A percentile compares a stretch with the other conserved stretches of the same genome.
Evolutionary conservation across 2,329 filamentous ascomycete species (phyloP).

Genomic region (Colletotrichum sp.): DNA sequence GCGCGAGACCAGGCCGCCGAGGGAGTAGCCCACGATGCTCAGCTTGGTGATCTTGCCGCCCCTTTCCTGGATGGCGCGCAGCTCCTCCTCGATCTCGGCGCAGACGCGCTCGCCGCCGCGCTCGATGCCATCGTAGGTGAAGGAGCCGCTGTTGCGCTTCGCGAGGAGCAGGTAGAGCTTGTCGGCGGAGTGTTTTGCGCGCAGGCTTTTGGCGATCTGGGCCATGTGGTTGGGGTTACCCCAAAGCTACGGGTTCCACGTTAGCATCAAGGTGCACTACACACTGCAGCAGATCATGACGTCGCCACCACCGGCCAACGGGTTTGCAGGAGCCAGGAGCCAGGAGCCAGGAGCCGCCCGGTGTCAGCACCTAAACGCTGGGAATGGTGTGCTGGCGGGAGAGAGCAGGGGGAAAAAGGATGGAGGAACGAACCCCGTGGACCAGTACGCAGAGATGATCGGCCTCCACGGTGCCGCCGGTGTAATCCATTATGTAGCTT

Average conservation of each 20-base stretch:
- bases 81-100: slow-evolving; percentile 69
- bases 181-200: slow-evolving; percentile 65
- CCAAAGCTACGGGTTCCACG: slow-evolving; percentile 64
- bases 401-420: background rate
- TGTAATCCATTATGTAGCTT: slow-evolving; percentile 47
- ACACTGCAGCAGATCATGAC: slow-evolving; percentile 21
- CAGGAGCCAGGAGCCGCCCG: background rate
- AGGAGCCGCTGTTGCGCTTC: slow-evolving; percentile 75
- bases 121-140: slow-evolving; percentile 75
- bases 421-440: slow-evolving; percentile 66
- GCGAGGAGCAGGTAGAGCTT: slow-evolving; percentile 73
- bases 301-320: background rate
- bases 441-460: slow-evolving; percentile 80
- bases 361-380: background rate
- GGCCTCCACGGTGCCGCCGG: slow-evolving; percentile 58
- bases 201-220: slow-evolving; percentile 69
- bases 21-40: slow-evolving; percentile 87
- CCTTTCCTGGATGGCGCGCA: slow-evolving; percentile 58
- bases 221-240: slow-evolving; percentile 78
- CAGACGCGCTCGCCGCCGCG: slow-evolving; percentile 71
- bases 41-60: slow-evolving; percentile 81
- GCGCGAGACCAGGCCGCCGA: slow-evolving; percentile 85
- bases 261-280: background rate
- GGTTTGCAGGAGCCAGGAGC: background rate
- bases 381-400: background rate